A percentile compares a stretch with the other conserved stretches of the same genome.
Evolutionary conservation across 2,329 filamentous ascomycete genomes (phyloP).

Genomic region (Alternaria triticimaculans): DNA sequence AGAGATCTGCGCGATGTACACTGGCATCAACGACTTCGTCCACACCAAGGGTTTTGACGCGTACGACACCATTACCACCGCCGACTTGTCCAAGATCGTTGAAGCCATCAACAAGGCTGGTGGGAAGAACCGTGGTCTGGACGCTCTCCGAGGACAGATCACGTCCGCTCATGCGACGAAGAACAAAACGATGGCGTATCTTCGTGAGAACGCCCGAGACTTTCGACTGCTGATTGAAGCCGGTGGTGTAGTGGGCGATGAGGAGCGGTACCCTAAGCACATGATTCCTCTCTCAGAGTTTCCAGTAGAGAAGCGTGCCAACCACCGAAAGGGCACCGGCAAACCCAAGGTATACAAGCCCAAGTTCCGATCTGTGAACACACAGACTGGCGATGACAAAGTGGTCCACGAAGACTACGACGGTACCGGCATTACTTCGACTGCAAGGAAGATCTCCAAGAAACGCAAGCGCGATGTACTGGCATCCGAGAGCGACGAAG

Average conservation of each 20-base stretch:
- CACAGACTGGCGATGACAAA: background rate
- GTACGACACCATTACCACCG: background rate
- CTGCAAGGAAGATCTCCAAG: background rate
- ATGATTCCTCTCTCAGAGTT: background rate
- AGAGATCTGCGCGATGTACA: constrained; percentile 10
- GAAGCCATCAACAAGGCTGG: background rate
- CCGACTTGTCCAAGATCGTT: background rate
- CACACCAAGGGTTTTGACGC: constrained; percentile 3
- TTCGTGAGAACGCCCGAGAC: background rate
- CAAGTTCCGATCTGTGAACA: background rate
- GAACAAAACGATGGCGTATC: constrained; percentile 5
- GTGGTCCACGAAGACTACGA: background rate
- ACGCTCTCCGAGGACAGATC: constrained; percentile 2
- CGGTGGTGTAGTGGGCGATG: background rate
- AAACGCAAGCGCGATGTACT: background rate
- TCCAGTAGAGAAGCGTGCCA: background rate
- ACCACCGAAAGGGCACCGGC: background rate
- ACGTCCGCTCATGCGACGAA: background rate
- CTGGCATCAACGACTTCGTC: background rate
- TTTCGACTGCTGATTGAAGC: background rate
- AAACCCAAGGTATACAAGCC: background rate
- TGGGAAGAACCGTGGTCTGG: background rate
- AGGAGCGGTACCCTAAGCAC: constrained; percentile 1
- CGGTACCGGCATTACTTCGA: too few relatives aligned
- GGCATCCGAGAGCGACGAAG: background rate